These are phyloP conservation scores for Begonia peltatifolia DNA, from an alignment of 306 rosid genomes.

Conservation along the genomic window DNA sequence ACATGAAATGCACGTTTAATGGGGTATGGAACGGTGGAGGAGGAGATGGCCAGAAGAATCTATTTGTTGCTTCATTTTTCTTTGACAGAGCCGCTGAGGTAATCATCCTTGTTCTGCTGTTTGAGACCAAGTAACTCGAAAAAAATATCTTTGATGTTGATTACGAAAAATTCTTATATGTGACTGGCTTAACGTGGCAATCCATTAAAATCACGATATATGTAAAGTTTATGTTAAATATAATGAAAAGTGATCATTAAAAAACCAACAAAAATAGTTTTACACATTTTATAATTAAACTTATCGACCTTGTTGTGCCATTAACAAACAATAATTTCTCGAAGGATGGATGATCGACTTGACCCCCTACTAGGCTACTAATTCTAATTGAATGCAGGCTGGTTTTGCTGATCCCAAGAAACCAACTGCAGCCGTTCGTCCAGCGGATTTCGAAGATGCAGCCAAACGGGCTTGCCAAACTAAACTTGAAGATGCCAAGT, in stretches of 20 bases:
- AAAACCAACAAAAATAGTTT: no score
- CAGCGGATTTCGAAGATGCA: conserved; percentile 60
- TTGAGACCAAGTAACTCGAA: no score
- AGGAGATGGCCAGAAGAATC: conserved; percentile 77
- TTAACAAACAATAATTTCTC: no score
- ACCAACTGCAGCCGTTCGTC: conserved; percentile 51
- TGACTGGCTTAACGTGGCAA: no score
- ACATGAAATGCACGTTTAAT: conserved; percentile 85
- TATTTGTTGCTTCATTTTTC: conserved; percentile 95
- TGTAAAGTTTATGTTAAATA: not conserved
- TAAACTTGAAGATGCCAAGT: conserved; percentile 47
- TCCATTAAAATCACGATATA: no score
- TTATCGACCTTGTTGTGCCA: not conserved
- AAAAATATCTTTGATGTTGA: no score
- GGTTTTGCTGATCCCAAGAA: conserved; percentile 66
- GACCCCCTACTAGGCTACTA: no score
- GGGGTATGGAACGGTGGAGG: conserved; percentile 99
- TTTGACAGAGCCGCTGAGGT: conserved; percentile 98
- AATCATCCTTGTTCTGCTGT: not conserved
- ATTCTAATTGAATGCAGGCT: conserved; percentile 28
- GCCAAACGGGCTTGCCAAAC: conserved; percentile 81
- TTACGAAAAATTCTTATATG: no score
- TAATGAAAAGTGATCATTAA: not conserved
- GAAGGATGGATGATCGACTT: no score
- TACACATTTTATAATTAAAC: not conserved